These are phyloP conservation scores for Eleusine coracana DNA, from an alignment of 176 grass and related monocot species.

Conservation along the genomic window DNA sequence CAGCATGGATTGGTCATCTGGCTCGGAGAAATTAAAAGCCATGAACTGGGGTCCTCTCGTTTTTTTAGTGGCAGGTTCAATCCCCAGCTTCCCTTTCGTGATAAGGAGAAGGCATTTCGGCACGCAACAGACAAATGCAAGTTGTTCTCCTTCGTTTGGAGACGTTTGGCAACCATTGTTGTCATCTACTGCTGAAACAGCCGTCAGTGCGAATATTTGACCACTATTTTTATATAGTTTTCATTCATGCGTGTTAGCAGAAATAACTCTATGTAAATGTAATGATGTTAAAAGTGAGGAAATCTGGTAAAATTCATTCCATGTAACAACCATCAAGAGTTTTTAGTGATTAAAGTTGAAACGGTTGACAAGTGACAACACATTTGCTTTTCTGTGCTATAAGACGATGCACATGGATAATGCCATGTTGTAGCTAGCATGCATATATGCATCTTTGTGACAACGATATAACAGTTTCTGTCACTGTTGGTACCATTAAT, in stretches of 20 bases:
- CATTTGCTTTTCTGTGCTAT: neutral
- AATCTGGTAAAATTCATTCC: neutral
- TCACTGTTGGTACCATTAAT: neutral
- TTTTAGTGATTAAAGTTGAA: neutral
- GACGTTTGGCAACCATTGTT: slow-evolving; percentile 18
- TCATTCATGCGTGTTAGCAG: neutral
- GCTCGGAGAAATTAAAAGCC: no score
- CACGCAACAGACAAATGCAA: neutral
- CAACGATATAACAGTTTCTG: neutral
- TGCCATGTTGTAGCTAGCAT: neutral
- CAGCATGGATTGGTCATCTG: neutral
- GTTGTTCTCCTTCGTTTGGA: neutral
- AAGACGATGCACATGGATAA: neutral
- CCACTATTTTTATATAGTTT: neutral
- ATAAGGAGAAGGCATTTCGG: slow-evolving; percentile 14
- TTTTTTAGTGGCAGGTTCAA: neutral
- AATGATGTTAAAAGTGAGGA: neutral
- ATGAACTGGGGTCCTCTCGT: neutral
- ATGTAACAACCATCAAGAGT: no score
- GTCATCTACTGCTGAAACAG: slow-evolving; percentile 2
- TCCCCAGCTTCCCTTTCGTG: neutral
- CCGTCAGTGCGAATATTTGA: neutral
- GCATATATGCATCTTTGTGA: neutral
- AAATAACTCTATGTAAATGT: neutral
- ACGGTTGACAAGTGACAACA: neutral